Evolutionary conservation across 768 basidiomycete species (phyloP).

Genomic region (Gautieria morchelliformis): DNA sequence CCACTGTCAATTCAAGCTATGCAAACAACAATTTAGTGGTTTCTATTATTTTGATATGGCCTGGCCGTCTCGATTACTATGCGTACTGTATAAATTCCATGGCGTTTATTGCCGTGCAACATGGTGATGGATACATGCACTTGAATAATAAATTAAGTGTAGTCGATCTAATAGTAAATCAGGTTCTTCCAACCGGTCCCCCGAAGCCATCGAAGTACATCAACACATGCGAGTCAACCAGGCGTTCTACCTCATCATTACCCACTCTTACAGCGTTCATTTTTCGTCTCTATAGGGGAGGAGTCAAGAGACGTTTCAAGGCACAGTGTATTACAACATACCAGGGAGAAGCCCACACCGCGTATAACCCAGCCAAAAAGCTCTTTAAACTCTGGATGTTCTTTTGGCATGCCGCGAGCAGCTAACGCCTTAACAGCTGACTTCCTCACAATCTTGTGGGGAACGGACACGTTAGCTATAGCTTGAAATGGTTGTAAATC

Average conservation of each 20-base stretch:
- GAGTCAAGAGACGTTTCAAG: neutral
- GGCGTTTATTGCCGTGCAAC: too few species aligned
- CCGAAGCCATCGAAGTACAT: conserved; percentile 23
- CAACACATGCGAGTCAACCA: conserved; percentile 28
- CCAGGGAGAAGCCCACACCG: conserved; percentile 32
- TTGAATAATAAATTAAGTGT: neutral
- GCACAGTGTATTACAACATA: conserved; percentile 14
- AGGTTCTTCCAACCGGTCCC: neutral
- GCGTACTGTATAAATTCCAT: too few species aligned
- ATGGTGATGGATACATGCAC: neutral
- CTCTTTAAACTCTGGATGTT: conserved; percentile 32
- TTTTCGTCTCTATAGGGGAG: conserved; percentile 17
- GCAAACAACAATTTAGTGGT: too few species aligned
- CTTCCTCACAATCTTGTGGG: conserved; percentile 30
- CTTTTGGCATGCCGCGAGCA: conserved; percentile 24
- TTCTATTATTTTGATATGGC: too few species aligned
- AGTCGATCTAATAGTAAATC: neutral
- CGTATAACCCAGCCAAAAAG: conserved; percentile 31
- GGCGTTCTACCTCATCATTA: conserved; percentile 19
- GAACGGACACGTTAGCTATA: neutral
- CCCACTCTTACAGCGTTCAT: conserved; percentile 20
- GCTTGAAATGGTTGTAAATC: neutral
- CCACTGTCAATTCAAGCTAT: too few species aligned
- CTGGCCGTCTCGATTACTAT: too few species aligned
- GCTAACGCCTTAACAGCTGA: conserved; percentile 25